Evolutionary conservation across 2,329 filamentous ascomycete genomes (phyloP).

Genomic region (Eurotiales sp.): DNA sequence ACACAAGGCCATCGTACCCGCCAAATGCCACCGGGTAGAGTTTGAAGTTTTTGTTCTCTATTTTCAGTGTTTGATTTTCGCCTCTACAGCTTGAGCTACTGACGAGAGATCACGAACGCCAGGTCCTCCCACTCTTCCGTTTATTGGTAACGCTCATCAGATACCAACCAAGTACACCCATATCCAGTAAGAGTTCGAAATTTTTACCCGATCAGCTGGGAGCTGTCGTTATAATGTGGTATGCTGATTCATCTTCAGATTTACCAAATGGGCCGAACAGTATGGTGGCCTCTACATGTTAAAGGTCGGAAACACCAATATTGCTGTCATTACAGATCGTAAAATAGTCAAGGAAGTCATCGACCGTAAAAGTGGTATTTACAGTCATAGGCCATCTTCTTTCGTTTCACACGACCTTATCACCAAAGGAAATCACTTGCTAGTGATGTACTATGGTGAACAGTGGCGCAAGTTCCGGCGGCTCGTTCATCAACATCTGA

Average conservation of each 20-base stretch:
- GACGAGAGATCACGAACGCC: no score
- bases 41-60: no score
- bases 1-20: no score
- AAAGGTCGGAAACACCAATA: slow-evolving; percentile 41
- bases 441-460: slow-evolving; percentile 46
- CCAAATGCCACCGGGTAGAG: no score
- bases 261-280: slow-evolving; percentile 38
- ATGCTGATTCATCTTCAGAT: no score
- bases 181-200: neutral
- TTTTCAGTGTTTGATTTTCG: no score
- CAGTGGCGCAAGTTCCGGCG: slow-evolving; percentile 47
- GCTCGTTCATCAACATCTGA: slow-evolving; percentile 45
- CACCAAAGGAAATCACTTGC: slow-evolving; percentile 45
- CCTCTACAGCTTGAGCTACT: no score
- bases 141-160: slow-evolving; percentile 14
- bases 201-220: neutral
- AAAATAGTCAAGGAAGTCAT: slow-evolving; percentile 41
- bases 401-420: slow-evolving; percentile 44
- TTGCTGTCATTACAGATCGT: slow-evolving; percentile 41
- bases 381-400: slow-evolving; percentile 41
- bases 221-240: no score
- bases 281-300: slow-evolving; percentile 43
- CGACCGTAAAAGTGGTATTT: slow-evolving; percentile 44
- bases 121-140: slow-evolving; percentile 7
- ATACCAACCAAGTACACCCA: neutral